Conservation (phyloP, 768 basidiomycete species). For the Naganishia onofrii region DNA sequence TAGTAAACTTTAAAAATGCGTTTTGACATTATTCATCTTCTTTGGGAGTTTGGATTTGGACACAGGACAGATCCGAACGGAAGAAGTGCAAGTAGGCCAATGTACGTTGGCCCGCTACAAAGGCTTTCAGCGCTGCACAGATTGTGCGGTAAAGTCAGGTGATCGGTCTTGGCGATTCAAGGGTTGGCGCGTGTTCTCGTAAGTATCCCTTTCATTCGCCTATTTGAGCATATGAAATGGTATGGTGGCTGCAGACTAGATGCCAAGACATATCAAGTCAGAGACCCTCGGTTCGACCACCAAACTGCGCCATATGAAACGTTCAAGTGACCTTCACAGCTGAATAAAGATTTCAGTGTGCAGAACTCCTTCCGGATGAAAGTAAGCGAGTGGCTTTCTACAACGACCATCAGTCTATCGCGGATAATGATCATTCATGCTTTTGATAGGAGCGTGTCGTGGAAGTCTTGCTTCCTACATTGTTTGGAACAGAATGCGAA, state of each 20-base stretch:
- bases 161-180: slow-evolving; percentile 1
- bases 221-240: background rate
- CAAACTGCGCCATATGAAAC: slow-evolving; percentile 35
- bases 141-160: background rate
- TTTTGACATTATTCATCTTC: too few species aligned
- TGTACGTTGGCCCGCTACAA: slow-evolving; percentile 1
- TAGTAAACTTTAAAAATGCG: too few species aligned
- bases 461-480: slow-evolving; percentile 44
- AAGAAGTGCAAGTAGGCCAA: background rate
- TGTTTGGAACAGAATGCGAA: slow-evolving; percentile 62
- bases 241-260: slow-evolving; percentile 29
- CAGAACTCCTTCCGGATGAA: slow-evolving; percentile 38
- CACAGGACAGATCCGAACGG: too few species aligned
- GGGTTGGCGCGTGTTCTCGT: slow-evolving; percentile 20
- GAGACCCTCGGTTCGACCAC: slow-evolving; percentile 42
- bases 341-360: slow-evolving; percentile 37
- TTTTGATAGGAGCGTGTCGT: slow-evolving; percentile 36
- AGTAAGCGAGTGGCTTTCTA: slow-evolving; percentile 31
- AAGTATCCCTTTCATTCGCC: background rate
- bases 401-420: background rate
- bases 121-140: background rate
- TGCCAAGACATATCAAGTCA: slow-evolving; percentile 39
- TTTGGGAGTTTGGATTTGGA: too few species aligned
- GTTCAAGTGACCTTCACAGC: slow-evolving; percentile 36
- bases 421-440: background rate